These are phyloP conservation scores for Zygoascus bituminiphila DNA, from an alignment of 805 yeast genomes.

Conservation along the genomic window DNA sequence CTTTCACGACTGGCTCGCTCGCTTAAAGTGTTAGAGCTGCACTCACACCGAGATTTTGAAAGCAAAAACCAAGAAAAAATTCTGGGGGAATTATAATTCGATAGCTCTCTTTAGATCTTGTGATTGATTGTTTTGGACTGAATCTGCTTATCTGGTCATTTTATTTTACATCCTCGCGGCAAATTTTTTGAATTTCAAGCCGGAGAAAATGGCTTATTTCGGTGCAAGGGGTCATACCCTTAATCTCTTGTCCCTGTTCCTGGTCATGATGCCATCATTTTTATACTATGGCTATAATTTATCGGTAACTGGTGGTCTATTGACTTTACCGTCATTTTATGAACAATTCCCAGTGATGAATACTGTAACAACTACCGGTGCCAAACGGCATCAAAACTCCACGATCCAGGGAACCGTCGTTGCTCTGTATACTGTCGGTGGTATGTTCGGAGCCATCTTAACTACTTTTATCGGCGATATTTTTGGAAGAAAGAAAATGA, in stretches of 20 bases:
- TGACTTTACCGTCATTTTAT: constrained; percentile 7
- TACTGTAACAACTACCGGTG: constrained; percentile 12
- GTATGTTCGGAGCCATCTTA: constrained; percentile 57
- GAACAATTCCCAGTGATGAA: constrained; percentile 12
- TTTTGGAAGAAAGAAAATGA: constrained; percentile 51
- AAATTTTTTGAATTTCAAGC: too few relatives aligned
- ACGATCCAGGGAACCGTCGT: constrained; percentile 27
- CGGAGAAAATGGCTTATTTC: constrained; percentile 1
- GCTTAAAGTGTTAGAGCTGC: too few relatives aligned
- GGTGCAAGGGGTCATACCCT: constrained; percentile 9
- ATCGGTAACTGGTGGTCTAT: constrained; percentile 13
- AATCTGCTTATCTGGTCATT: too few relatives aligned
- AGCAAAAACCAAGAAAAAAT: too few relatives aligned
- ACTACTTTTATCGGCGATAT: constrained; percentile 50
- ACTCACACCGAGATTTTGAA: too few relatives aligned
- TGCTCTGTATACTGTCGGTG: constrained; percentile 53
- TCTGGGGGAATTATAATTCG: too few relatives aligned
- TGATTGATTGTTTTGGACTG: too few relatives aligned
- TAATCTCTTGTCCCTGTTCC: constrained; percentile 3
- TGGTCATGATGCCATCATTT: constrained; percentile 11
- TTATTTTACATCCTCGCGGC: too few relatives aligned
- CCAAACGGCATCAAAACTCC: constrained; percentile 12
- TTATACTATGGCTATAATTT: constrained; percentile 14
- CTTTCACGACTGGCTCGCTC: too few relatives aligned
- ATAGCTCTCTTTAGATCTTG: too few relatives aligned